Base-by-base conservation (phyloP, 306 rosid genomes). In the Lathyrus tuberosus region DNA sequence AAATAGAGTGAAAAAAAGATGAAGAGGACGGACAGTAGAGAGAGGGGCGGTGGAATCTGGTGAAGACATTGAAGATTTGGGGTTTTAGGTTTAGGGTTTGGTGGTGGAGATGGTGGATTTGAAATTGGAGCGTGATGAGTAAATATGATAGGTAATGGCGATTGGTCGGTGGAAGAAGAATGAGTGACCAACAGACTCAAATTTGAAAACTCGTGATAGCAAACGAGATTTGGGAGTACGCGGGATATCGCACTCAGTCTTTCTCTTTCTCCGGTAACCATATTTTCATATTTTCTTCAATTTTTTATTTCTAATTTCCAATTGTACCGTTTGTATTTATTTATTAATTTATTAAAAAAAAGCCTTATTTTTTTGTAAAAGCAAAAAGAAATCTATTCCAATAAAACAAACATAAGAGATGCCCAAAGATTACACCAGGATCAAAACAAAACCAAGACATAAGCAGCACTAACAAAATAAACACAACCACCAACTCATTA, bases 81-180 rank as follows among this genome's bases (percentile, higher is more conserved):
- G 16, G 56, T 67, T n/a, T 7, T 75, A 78, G 83, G 78, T 10
- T 5, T 75, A 78, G 83, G 79, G 83, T 71, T 82, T 74, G 72
- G 1, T 33, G 28, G 1, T 33, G 28, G 1, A 35, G 26, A 60
- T 20, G 46, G 42, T 20, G 46, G 42, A 46, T 20, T 68, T 40
- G 31, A 62, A 53, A 70, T 43, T 4, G 72, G 75, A 67, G 80
- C 69, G 69, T 68, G 37, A 2, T 35, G 10, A 35, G 40, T 7
- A 35, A 1, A 35, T 35, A 35, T 35, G 40, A 35, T 35, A 35
- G 40, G 40, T 35, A 35, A 35, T 35, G 40, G 40, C 10, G 40
- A 13, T 64, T 42, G 69, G 68, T 62, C 5, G 47, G 59, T 60
- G 59, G 24, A 40, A 18, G 37, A 40, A 4, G 35, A 46, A 4